Base-by-base conservation (phyloP, 1,284 basidiomycete species). In the Fomitopsis pinicola region DNA sequence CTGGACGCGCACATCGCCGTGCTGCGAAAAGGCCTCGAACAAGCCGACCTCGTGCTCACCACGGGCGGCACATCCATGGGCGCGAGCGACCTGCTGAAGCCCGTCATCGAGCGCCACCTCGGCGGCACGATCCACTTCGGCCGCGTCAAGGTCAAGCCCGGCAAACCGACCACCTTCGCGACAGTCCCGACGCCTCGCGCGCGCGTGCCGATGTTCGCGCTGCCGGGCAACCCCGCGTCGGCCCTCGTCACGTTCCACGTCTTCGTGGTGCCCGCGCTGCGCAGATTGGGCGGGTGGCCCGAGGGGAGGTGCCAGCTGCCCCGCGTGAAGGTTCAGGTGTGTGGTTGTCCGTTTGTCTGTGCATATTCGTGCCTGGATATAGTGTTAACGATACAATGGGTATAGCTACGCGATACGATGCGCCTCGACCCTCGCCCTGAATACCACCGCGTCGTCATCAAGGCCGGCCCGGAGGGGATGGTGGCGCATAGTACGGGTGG, bases 51-150 rank as follows among this genome's bases (percentile, higher is more conserved):
- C 2, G 72, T 95, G 9, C 74, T 96, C 10, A 91, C 91, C 0
- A 96, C 94, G 0, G 94, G 94, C 12, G 94, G 94, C 2, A 95
- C 94, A 2, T 92, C 90, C 5, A 96, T 96, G 94, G 94, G 94
- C 2, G 84, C 94, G 10, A 86, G 86, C 1, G 94, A 96, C 72
- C 79, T 95, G 33, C 75, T 96, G 53, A 95, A 96, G 72, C 94
- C 94, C 1, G 83, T 95, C 59, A 88, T 96, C 63, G 94, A 96
- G 73, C 83, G 87, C 19, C 80, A 89, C 36, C 82, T 95, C 55
- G 70, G 78, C 14, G 94, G 91, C 0, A 86, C 81, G 1, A 80
- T 94, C 15, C 90, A 94, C 68, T 94, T 95, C 71, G 93, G 93
- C 1, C 80, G 93, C 1, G 84, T 88, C 56, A 80, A 80, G 28